Conservation (phyloP, 148 eudicot species). For the Vaccinium macrocarpon region DNA sequence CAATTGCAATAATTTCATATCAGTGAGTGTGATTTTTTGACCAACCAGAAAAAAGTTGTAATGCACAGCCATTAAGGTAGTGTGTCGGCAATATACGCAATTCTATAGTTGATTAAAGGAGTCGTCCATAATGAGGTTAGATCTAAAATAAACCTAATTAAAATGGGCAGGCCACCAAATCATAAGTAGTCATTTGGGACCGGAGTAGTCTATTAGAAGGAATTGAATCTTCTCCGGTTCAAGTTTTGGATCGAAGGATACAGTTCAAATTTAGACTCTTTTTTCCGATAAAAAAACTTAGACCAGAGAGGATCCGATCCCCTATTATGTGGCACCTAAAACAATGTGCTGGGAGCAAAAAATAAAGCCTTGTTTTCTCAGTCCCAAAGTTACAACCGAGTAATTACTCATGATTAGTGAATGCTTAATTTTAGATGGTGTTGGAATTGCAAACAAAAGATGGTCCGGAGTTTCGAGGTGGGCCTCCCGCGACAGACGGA, state of each 20-base stretch:
- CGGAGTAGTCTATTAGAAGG: neutral
- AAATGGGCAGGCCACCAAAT: neutral
- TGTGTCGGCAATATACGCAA: neutral
- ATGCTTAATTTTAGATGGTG: neutral
- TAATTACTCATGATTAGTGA: neutral
- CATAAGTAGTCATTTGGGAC: neutral
- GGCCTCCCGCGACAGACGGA: neutral
- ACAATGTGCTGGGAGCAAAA: neutral
- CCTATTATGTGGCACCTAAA: neutral
- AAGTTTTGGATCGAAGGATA: no score
- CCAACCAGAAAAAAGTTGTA: neutral
- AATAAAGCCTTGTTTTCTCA: neutral
- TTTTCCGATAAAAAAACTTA: no score
- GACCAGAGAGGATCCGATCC: no score
- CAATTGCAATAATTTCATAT: neutral
- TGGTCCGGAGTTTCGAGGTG: no score
- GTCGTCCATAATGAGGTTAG: neutral
- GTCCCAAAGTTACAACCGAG: neutral
- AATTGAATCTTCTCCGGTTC: no score
- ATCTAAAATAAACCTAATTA: neutral
- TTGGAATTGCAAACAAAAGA: neutral
- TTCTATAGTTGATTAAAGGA: neutral
- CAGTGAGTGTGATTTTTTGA: neutral
- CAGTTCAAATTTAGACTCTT: no score
- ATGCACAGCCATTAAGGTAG: neutral